Base-by-base conservation (phyloP, 306 rosid genomes). In the Sindora glabra region DNA sequence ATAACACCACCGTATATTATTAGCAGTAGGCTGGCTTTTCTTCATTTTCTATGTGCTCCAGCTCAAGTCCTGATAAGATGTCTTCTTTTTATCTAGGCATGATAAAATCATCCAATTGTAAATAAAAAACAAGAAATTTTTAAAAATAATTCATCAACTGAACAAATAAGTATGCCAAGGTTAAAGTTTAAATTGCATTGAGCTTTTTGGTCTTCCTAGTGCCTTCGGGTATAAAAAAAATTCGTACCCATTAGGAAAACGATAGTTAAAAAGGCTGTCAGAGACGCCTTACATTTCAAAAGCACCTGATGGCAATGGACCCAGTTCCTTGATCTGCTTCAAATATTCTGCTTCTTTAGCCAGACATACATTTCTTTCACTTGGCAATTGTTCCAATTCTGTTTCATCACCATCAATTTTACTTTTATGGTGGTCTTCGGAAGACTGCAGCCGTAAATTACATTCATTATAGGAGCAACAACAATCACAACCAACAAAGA, bases 261-360 rank as follows among this genome's bases (percentile, higher is more conserved):
- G 17, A 22, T 27, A n/a, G n/a, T 17, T 1, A 25, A 48, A 67
- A 10, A 52, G 38, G 34, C 42, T 7, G 9, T 49, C 49, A 39
- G 25, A 51, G 64, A 60, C 68, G 70, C 24, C 72, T 69, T 92
- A 92, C 98, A 76, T 65, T 51, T 92, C 98, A 80, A 88, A 92
- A 57, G 98, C 98, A 83, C 88, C 98, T 47, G 96, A 88, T 62
- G 94, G 76, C 76, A 92, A 71, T 42, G 89, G 88, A 24, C 98
- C 98, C 74, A 92, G 57, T 64, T 92, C 96, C 79, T 94, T 73
- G 78, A 88, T 86, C 79, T 88, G 88, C 81, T 84, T 92, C 38
- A 88, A 73, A 73, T 74, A 83, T 53, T 92, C 98, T 34, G 88
- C 98, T 80, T 92, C 94, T 80, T 81, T 92, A 67, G 95, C 85